These are phyloP conservation scores for Exophiala alcalophila DNA, from an alignment of 2,329 filamentous ascomycete species.

Conservation along the genomic window DNA sequence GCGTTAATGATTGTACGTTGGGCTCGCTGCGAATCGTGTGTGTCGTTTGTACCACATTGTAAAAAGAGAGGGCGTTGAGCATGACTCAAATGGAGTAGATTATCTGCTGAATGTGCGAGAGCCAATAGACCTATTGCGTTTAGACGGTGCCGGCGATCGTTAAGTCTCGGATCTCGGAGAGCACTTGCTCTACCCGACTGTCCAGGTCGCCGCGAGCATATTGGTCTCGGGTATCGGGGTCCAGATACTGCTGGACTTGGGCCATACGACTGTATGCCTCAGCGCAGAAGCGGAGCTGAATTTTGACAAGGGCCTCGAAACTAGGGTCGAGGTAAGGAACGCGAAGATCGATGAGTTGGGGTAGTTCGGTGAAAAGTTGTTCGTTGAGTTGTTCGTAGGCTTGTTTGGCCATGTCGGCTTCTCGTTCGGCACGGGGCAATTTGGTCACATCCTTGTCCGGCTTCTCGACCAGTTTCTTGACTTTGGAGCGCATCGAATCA, in stretches of 20 bases:
- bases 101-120: no score
- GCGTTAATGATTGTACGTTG: no score
- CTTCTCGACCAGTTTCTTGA: conserved; percentile 96
- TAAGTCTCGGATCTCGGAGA: conserved; percentile 94
- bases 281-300: conserved; percentile 94
- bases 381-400: conserved; percentile 97
- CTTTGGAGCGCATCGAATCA: conserved; percentile 89
- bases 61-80: no score
- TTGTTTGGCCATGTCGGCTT: conserved; percentile 87
- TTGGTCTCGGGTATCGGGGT: conserved; percentile 91
- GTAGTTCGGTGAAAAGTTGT: conserved; percentile 86
- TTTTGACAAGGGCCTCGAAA: conserved; percentile 98
- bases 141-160: conserved; percentile 79
- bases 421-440: conserved; percentile 91
- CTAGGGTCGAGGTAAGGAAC: conserved; percentile 96
- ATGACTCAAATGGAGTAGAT: no score
- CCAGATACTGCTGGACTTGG: conserved; percentile 97
- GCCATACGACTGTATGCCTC: conserved; percentile 98
- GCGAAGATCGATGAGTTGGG: conserved; percentile 91
- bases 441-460: conserved; percentile 98
- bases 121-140: conserved; percentile 2
- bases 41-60: no score
- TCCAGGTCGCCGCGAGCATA: conserved; percentile 93
- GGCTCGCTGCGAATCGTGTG: no score
- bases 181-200: conserved; percentile 84